Evolutionary conservation across 2,329 filamentous ascomycete genomes (phyloP).

Genomic region (Ceratocystis cacaofunesta): DNA sequence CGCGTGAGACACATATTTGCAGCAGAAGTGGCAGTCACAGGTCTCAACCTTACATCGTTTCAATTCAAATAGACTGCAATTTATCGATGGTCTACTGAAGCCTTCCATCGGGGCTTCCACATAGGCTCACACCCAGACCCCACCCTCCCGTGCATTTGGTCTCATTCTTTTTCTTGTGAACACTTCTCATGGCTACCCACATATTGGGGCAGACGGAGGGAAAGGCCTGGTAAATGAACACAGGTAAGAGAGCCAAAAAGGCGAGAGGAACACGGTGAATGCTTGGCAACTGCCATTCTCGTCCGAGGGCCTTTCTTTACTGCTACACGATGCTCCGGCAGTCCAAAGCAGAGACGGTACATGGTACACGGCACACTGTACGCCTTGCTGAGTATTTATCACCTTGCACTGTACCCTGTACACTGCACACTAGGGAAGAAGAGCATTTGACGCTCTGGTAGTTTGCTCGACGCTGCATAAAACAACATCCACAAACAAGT

Average conservation of each 20-base stretch:
- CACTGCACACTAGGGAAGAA: background rate
- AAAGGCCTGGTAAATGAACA: background rate
- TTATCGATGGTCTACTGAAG: background rate
- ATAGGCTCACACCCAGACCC: background rate
- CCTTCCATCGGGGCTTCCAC: background rate
- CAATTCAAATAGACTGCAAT: background rate
- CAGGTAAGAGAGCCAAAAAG: background rate
- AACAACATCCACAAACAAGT: background rate
- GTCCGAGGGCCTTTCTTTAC: background rate
- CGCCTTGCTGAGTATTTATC: background rate
- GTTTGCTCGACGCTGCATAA: background rate
- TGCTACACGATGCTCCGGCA: background rate
- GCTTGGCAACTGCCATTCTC: background rate
- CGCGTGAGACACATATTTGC: constrained; percentile 1
- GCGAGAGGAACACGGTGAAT: background rate
- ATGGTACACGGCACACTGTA: background rate
- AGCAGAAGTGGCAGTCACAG: background rate
- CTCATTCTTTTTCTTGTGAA: background rate
- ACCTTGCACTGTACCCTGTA: background rate
- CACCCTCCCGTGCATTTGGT: background rate
- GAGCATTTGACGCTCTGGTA: background rate
- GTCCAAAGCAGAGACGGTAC: background rate
- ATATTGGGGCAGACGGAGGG: background rate
- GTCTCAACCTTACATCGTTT: background rate
- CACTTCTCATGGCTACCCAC: background rate